phyloP scores from a whole-genome alignment of 2,329 filamentous ascomycete genomes.

The Aciculosporium take region DNA sequence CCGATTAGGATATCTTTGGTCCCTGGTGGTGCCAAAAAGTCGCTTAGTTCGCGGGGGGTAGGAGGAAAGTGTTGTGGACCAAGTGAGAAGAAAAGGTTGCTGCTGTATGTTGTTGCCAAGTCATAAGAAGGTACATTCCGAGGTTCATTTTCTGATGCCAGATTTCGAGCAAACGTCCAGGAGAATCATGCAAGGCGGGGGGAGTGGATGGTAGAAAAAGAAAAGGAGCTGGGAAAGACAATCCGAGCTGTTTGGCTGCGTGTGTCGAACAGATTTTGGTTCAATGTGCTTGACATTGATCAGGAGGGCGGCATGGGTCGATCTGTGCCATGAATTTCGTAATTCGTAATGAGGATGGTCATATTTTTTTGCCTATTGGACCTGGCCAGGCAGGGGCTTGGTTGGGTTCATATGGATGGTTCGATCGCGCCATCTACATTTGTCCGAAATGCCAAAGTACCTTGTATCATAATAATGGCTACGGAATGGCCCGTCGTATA shows the following conservation, averaged over 20 bases:
- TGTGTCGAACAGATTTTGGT: neutral
- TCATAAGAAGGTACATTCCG: too few species aligned
- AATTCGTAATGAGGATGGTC: neutral
- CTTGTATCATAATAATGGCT: too few species aligned
- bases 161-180: neutral
- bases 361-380: neutral
- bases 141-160: neutral
- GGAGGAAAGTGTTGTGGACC: too few species aligned
- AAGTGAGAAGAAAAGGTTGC: neutral
- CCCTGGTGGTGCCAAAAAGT: neutral
- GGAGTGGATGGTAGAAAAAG: slow-evolving; percentile 1
- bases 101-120: too few species aligned
- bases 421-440: too few species aligned
- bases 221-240: neutral
- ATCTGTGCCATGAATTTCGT: too few species aligned
- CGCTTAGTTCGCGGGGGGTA: neutral
- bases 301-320: neutral
- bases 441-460: too few species aligned
- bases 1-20: neutral
- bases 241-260: neutral
- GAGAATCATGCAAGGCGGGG: neutral
- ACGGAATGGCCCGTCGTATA: too few species aligned
- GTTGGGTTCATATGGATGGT: too few species aligned
- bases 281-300: neutral
- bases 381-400: neutral